Conservation (phyloP, 768 basidiomycete species). For the Gautieria morchelliformis region DNA sequence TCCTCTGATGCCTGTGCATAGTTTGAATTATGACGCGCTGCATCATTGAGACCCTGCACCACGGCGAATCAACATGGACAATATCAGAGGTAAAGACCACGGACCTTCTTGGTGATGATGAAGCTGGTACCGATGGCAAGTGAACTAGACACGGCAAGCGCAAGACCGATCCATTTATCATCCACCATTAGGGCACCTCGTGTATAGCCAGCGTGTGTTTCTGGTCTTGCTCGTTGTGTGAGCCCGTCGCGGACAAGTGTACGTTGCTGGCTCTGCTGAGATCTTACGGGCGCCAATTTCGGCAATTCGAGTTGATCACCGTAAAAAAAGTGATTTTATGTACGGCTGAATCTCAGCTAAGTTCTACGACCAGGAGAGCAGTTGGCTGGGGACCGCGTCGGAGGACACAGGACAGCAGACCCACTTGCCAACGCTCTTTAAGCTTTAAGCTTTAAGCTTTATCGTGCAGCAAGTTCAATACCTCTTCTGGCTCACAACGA, state of each 20-base stretch:
- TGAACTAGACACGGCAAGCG: constrained; percentile 77
- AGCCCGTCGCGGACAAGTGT: neutral
- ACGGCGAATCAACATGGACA: neutral
- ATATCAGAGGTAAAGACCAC: neutral
- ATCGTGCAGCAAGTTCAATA: neutral
- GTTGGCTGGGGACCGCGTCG: too few relatives aligned
- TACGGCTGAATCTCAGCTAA: too few relatives aligned
- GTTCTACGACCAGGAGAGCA: too few relatives aligned
- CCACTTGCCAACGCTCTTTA: too few relatives aligned
- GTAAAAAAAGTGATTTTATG: too few relatives aligned
- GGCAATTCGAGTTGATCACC: too few relatives aligned
- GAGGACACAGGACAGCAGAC: too few relatives aligned
- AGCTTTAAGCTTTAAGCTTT: neutral
- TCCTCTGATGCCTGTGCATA: constrained; percentile 63
- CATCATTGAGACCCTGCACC: constrained; percentile 81
- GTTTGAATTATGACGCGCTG: constrained; percentile 48
- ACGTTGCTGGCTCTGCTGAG: neutral
- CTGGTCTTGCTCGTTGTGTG: neutral
- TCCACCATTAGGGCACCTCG: constrained; percentile 47
- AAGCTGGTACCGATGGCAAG: constrained; percentile 90
- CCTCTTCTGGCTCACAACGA: neutral
- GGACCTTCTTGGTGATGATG: constrained; percentile 98
- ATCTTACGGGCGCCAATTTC: too few relatives aligned
- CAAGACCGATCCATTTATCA: constrained; percentile 93
- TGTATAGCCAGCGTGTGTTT: neutral